Evolutionary conservation across 2,329 filamentous ascomycete genomes (phyloP).

Genomic region (Triangularia setosa): DNA sequence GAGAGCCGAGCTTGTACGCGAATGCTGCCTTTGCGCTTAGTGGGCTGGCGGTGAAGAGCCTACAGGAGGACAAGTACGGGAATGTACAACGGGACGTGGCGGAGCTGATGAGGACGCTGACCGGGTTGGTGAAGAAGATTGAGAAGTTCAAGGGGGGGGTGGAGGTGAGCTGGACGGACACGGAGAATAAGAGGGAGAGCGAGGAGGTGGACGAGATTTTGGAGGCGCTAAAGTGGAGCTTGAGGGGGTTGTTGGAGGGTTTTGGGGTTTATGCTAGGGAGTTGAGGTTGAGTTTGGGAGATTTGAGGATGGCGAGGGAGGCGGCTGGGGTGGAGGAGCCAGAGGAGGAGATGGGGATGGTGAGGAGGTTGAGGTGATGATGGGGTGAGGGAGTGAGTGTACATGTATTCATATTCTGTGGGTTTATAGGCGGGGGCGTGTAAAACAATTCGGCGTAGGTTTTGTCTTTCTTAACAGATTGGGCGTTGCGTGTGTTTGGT

Average conservation of each 20-base stretch:
- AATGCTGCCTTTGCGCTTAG: constrained; percentile 69
- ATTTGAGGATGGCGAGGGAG: constrained; percentile 71
- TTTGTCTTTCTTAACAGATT: background rate
- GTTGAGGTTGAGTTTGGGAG: constrained; percentile 64
- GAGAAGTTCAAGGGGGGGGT: constrained; percentile 61
- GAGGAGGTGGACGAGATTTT: constrained; percentile 70
- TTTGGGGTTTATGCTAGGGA: constrained; percentile 74
- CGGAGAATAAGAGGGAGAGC: constrained; percentile 51
- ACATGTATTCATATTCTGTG: background rate
- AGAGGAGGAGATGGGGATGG: constrained; percentile 33
- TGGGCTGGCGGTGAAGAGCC: constrained; percentile 65
- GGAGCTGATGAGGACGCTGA: constrained; percentile 68
- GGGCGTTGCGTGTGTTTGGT: background rate
- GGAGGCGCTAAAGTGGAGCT: constrained; percentile 58
- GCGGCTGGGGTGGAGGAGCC: constrained; percentile 38
- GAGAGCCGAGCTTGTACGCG: constrained; percentile 62
- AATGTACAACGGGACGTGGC: constrained; percentile 82
- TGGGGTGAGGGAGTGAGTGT: background rate
- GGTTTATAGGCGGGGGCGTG: background rate
- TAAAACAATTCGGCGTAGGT: background rate
- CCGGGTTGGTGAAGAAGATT: constrained; percentile 62
- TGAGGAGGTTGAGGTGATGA: background rate
- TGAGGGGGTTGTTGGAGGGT: constrained; percentile 61
- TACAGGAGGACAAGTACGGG: constrained; percentile 78
- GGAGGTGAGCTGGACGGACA: constrained; percentile 75